Conservation (phyloP, 352 stramenopile species). For the Pythium coloratum region DNA sequence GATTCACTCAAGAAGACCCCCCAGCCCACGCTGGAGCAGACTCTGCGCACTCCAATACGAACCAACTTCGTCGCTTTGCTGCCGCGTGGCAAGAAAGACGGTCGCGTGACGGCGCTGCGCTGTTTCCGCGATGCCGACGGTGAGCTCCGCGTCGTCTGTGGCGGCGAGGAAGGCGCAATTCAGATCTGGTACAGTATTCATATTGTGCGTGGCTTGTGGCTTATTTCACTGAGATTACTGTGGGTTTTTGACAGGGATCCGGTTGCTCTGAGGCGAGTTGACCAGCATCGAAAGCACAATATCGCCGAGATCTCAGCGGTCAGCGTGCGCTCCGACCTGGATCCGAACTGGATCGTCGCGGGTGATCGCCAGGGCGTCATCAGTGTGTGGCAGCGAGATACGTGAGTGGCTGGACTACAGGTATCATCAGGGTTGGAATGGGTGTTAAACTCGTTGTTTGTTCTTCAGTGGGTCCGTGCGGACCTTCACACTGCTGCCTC, state of each 20-base stretch:
- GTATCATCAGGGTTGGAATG: too few species aligned
- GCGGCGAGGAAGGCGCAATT: slow-evolving; percentile 66
- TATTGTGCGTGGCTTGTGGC: background rate
- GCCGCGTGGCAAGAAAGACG: slow-evolving; percentile 51
- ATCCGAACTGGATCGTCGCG: slow-evolving; percentile 50
- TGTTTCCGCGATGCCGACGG: slow-evolving; percentile 39
- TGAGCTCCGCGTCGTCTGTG: slow-evolving; percentile 49
- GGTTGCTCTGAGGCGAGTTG: slow-evolving; percentile 38
- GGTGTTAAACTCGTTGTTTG: too few species aligned
- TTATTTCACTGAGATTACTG: background rate
- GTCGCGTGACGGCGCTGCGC: slow-evolving; percentile 57
- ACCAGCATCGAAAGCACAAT: slow-evolving; percentile 73
- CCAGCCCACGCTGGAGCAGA: slow-evolving; percentile 15
- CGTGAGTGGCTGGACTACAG: slow-evolving; percentile 29
- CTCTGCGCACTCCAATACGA: slow-evolving; percentile 13
- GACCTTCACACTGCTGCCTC: slow-evolving; percentile 47
- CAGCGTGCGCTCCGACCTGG: slow-evolving; percentile 26
- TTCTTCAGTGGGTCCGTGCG: slow-evolving; percentile 38
- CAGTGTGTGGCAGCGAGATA: slow-evolving; percentile 57
- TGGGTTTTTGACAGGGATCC: slow-evolving; percentile 44
- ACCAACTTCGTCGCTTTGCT: slow-evolving; percentile 50
- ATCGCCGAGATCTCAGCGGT: slow-evolving; percentile 55
- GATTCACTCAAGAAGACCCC: background rate
- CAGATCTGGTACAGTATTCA: slow-evolving; percentile 56
- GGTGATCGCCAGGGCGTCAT: slow-evolving; percentile 63